phyloP scores from a whole-genome alignment of 2,329 filamentous ascomycete species.

The Nannizzia gypsea region DNA sequence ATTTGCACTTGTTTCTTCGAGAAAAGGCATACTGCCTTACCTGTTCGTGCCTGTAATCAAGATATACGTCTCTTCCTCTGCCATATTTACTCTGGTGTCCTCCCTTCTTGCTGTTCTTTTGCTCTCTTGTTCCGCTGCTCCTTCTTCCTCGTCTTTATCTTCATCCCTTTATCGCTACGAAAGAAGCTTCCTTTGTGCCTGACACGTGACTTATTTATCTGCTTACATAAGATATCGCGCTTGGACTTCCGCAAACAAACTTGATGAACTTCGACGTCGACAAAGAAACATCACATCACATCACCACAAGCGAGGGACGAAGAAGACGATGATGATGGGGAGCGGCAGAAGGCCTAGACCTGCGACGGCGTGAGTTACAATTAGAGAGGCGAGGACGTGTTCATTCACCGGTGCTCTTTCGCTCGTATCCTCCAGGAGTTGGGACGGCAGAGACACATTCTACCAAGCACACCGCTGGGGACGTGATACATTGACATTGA shows the following conservation, averaged over 20 bases:
- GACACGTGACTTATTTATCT: background rate
- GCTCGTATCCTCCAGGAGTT: background rate
- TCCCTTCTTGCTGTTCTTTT: no score
- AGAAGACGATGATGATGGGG: background rate
- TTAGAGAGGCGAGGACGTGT: background rate
- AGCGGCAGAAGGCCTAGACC: background rate
- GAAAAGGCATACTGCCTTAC: background rate
- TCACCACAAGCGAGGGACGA: background rate
- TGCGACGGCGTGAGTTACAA: background rate
- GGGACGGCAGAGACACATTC: background rate
- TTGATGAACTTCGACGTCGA: background rate
- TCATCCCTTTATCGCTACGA: background rate
- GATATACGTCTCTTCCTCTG: slow-evolving; percentile 32
- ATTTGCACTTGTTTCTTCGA: background rate
- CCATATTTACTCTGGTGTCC: background rate
- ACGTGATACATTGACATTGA: background rate
- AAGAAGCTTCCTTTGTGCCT: background rate
- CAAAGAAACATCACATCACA: no score
- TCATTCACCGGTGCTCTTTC: background rate
- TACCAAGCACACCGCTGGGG: background rate
- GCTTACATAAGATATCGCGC: background rate
- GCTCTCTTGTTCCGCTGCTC: background rate
- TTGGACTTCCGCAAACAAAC: background rate
- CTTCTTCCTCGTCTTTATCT: background rate
- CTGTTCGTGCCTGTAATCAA: slow-evolving; percentile 79